Conservation (phyloP, 164 flowering plant genomes). For the Saururus chinensis region DNA sequence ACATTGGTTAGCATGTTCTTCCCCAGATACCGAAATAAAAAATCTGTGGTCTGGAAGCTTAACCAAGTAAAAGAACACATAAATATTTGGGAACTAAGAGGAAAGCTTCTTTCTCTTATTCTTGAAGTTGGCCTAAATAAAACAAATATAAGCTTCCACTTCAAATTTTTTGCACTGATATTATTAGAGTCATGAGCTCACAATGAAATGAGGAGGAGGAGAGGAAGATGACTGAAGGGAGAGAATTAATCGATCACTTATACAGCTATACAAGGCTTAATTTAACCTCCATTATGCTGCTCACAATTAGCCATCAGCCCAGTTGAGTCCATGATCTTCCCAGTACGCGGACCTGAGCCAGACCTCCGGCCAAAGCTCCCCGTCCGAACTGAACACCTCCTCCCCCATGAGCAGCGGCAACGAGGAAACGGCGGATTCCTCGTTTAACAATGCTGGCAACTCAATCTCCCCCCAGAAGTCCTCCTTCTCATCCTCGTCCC, state of each 20-base stretch:
- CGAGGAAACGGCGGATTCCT: not conserved
- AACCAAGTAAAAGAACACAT: no score
- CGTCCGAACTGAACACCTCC: not conserved
- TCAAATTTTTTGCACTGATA: no score
- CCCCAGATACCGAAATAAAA: no score
- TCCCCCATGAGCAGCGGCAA: not conserved
- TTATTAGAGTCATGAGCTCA: no score
- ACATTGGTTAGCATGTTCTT: no score
- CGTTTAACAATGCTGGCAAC: conserved; percentile 36
- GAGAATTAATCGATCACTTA: not conserved
- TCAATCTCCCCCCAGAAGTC: conserved; percentile 48
- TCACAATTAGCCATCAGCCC: not conserved
- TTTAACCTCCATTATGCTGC: not conserved
- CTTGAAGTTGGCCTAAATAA: no score
- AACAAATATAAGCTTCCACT: no score
- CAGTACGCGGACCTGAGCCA: not conserved
- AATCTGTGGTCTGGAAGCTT: no score
- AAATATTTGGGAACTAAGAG: no score
- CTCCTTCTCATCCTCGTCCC: conserved; percentile 26
- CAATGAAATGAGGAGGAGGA: no score
- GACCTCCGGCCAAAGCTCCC: not conserved
- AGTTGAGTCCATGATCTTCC: not conserved
- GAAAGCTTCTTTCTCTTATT: no score
- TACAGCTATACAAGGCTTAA: not conserved
- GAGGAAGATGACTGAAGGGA: not conserved